Evolutionary conservation across 148 eudicot species (phyloP).

Genomic region (Linanthus parryae): DNA sequence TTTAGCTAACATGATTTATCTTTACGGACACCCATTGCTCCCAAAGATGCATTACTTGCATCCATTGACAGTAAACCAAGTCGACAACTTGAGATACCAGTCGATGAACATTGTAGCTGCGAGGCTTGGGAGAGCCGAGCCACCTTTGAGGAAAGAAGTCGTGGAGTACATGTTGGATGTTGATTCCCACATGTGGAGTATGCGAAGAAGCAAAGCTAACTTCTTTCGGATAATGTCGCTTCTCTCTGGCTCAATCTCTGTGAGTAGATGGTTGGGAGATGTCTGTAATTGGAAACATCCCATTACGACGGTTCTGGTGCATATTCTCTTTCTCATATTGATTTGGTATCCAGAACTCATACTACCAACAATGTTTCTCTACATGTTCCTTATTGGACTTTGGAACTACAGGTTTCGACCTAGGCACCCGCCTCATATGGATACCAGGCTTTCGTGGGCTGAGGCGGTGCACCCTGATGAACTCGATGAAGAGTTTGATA

Average conservation of each 20-base stretch:
- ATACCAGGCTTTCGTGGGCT: conserved; percentile 18
- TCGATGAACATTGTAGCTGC: conserved; percentile 17
- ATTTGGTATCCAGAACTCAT: conserved; percentile 16
- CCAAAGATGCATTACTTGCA: conserved; percentile 23
- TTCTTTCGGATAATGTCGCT: conserved; percentile 17
- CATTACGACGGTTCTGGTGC: conserved; percentile 13
- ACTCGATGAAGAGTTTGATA: too few relatives aligned
- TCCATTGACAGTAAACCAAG: conserved; percentile 17
- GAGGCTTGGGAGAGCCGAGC: conserved; percentile 18
- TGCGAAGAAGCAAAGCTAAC: conserved; percentile 25
- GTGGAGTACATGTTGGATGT: conserved; percentile 19
- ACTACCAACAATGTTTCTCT: conserved; percentile 21
- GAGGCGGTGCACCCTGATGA: conserved; percentile 17
- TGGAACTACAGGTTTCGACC: conserved; percentile 25
- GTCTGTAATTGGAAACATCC: conserved; percentile 23
- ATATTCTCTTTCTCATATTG: conserved; percentile 11
- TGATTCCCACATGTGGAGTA: conserved; percentile 22
- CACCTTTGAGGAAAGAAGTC: conserved; percentile 17
- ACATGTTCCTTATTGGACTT: conserved; percentile 18
- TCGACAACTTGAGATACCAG: conserved; percentile 18
- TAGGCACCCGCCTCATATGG: conserved; percentile 19
- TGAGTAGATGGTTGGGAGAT: conserved; percentile 16
- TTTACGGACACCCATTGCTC: conserved; percentile 17
- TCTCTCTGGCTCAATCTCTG: conserved; percentile 12
- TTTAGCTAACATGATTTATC: conserved; percentile 13